These are phyloP conservation scores for Solanum appendiculatum DNA, from an alignment of 257 asterid genomes.

Conservation along the genomic window DNA sequence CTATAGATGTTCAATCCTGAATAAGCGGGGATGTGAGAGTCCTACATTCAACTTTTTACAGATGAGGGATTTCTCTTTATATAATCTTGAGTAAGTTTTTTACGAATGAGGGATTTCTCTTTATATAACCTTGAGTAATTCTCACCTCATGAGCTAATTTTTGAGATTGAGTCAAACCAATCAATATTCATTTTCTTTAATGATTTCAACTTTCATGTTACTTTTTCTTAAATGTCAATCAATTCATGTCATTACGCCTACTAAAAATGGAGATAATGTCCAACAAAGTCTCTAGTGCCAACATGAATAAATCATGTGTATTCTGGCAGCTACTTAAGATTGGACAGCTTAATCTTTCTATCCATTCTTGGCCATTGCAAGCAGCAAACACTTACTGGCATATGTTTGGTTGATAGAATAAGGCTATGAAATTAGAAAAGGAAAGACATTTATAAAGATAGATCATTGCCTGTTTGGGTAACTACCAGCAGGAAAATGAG, in stretches of 20 bases:
- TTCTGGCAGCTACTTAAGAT: neutral
- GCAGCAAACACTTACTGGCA: neutral
- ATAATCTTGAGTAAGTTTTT: neutral
- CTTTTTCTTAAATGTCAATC: neutral
- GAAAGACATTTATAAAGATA: neutral
- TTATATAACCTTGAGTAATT: neutral
- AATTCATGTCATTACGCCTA: neutral
- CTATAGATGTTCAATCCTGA: neutral
- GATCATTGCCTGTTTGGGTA: neutral
- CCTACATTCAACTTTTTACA: neutral
- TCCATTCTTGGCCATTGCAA: neutral
- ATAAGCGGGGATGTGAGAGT: neutral
- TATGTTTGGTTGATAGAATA: neutral
- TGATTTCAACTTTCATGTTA: neutral
- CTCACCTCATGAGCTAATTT: neutral
- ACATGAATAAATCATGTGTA: neutral
- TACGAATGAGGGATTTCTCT: too few species aligned
- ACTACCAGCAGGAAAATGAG: slow-evolving; percentile 1
- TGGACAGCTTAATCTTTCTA: neutral
- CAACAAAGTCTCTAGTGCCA: neutral
- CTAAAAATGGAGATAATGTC: neutral
- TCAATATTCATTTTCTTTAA: neutral
- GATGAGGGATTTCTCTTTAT: neutral
- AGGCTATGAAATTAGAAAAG: neutral
- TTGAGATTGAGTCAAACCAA: neutral